A percentile compares a stretch with the other conserved stretches of the same genome.
phyloP scores from a whole-genome alignment of 305 asterid genomes.

The Andrographis paniculata region DNA sequence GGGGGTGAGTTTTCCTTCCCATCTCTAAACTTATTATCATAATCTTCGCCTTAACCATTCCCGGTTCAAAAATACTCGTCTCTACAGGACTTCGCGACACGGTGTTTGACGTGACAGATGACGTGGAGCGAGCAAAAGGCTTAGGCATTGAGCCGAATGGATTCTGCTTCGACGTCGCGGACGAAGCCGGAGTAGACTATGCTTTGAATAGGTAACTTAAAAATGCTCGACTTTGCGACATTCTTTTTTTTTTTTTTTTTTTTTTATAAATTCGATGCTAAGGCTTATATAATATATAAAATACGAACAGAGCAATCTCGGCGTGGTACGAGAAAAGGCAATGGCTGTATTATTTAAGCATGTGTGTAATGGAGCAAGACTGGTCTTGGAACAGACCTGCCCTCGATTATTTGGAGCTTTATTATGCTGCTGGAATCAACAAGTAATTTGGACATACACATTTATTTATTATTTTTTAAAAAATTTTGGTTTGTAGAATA shows the following conservation, averaged over 20 bases:
- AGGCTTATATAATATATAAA: no score
- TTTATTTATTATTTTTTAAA: no score
- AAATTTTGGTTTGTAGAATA: no score
- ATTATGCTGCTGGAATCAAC: slow-evolving; percentile 85
- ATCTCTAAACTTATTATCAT: slow-evolving; percentile 3
- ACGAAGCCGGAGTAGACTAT: slow-evolving; percentile 90
- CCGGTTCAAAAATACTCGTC: background rate
- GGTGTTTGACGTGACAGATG: slow-evolving; percentile 92
- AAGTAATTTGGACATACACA: no score
- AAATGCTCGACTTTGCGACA: no score
- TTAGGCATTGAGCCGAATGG: slow-evolving; percentile 87
- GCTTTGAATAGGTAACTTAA: slow-evolving; percentile 92
- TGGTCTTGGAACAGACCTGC: slow-evolving; percentile 99
- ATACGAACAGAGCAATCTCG: slow-evolving; percentile 58
- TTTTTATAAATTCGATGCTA: no score
- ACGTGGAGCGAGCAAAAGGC: slow-evolving; percentile 67
- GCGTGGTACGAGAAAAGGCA: slow-evolving; percentile 80
- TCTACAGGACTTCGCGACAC: slow-evolving; percentile 84
- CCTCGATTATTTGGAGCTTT: slow-evolving; percentile 94
- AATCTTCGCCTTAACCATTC: background rate
- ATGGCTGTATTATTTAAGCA: slow-evolving; percentile 74
- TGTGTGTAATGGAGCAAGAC: slow-evolving; percentile 93
- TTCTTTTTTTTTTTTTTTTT: no score
- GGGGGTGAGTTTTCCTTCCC: slow-evolving; percentile 93
- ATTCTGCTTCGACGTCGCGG: slow-evolving; percentile 90